A percentile compares a stretch with the other conserved stretches of the same genome.
Evolutionary conservation across 441 rosid genomes (phyloP).

Genomic region (Adansonia grandidieri): DNA sequence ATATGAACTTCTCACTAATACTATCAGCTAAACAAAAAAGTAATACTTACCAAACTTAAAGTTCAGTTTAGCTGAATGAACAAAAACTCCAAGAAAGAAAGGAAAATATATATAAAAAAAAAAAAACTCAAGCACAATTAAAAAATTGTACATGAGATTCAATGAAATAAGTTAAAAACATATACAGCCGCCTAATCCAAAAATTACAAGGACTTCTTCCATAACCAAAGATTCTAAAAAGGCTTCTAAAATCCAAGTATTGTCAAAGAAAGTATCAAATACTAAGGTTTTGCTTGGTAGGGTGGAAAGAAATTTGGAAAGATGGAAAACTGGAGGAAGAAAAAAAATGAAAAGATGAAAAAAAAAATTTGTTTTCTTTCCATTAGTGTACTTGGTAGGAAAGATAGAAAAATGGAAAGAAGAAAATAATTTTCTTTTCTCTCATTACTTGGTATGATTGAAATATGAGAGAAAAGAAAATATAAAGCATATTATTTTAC

Average conservation of each 20-base stretch:
- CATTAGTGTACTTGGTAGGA: no score
- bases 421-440: no score
- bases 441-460: no score
- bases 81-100: neutral
- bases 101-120: neutral
- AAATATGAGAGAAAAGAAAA: no score
- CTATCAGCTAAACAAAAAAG: neutral
- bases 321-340: no score
- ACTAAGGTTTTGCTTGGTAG: no score
- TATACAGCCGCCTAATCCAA: neutral
- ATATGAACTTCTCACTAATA: neutral
- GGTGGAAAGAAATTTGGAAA: no score
- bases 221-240: neutral
- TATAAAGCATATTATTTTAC: no score
- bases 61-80: neutral
- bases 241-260: constrained; percentile 1
- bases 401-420: no score
- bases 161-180: neutral
- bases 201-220: neutral
- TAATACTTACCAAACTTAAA: neutral
- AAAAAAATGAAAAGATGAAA: no score
- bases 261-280: neutral
- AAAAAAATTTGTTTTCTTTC: no score
- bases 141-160: neutral
- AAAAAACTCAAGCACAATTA: no score